Percentiles rank a stretch among this genome's conserved stretches.
Conservation (phyloP, 2,329 filamentous ascomycete genomes). For the Colletotrichum higginsianum region DNA sequence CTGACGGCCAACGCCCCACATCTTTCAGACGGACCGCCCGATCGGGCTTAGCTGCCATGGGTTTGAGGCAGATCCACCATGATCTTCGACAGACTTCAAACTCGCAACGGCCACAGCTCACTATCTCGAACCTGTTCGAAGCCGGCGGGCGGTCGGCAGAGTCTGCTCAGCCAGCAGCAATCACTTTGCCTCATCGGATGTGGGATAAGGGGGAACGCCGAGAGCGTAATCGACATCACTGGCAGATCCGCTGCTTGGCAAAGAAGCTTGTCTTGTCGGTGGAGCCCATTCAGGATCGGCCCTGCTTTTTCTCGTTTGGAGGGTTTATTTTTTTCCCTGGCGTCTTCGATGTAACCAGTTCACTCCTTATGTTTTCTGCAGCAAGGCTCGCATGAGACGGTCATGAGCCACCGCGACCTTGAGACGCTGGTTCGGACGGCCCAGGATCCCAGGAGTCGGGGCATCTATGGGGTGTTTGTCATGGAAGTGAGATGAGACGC, state of each 20-base stretch:
- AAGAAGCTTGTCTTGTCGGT: slow-evolving; percentile 41
- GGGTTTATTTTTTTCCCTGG: not conserved
- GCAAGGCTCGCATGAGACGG: slow-evolving; percentile 37
- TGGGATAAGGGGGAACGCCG: not conserved
- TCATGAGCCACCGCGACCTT: slow-evolving; percentile 19
- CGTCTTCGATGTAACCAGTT: slow-evolving; percentile 17
- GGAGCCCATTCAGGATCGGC: slow-evolving; percentile 25
- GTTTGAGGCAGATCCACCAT: slow-evolving; percentile 40
- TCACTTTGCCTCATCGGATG: slow-evolving; percentile 12
- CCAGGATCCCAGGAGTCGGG: not conserved
- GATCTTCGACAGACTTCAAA: slow-evolving; percentile 43
- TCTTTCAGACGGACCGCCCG: slow-evolving; percentile 12
- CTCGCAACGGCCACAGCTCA: slow-evolving; percentile 31
- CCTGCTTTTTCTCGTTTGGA: slow-evolving; percentile 2
- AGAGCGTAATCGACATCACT: slow-evolving; percentile 22
- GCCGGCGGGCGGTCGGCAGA: not conserved
- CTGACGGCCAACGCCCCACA: slow-evolving; percentile 7
- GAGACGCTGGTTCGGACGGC: slow-evolving; percentile 28
- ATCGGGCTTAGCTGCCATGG: slow-evolving; percentile 37
- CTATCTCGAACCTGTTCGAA: slow-evolving; percentile 21
- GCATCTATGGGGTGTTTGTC: slow-evolving; percentile 16
- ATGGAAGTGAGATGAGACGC: slow-evolving; percentile 23
- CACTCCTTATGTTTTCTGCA: slow-evolving; percentile 26
- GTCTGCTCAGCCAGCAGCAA: not conserved
- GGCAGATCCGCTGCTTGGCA: slow-evolving; percentile 37